Evolutionary conservation across 2,329 filamentous ascomycete genomes (phyloP).

Genomic region (Curvularia hawaiiensis): DNA sequence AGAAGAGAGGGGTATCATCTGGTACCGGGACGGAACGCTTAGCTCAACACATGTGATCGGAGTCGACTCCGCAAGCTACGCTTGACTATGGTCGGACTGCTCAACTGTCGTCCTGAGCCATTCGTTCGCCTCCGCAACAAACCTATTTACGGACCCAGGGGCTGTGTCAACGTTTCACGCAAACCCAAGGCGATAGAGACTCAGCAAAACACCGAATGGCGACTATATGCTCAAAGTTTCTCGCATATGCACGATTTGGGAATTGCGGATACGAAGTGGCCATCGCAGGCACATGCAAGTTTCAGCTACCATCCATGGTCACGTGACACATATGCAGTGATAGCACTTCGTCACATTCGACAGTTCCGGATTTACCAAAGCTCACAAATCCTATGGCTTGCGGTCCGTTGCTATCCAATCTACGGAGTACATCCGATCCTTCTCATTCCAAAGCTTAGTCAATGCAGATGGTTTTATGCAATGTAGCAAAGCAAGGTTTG

Average conservation of each 20-base stretch:
- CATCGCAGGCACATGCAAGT: not conserved
- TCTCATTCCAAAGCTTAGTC: not conserved
- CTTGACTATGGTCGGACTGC: not conserved
- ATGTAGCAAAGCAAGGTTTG: not conserved
- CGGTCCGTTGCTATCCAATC: not conserved
- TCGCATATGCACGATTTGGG: not conserved
- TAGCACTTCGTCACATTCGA: not conserved
- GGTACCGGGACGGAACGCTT: slow-evolving; percentile 5
- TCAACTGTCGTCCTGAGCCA: not conserved
- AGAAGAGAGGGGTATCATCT: slow-evolving; percentile 2
- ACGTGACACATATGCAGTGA: slow-evolving; percentile 1
- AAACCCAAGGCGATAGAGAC: not conserved
- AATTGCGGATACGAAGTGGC: not conserved
- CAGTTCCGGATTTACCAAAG: not conserved
- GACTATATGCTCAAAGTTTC: not conserved
- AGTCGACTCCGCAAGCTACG: slow-evolving; percentile 7
- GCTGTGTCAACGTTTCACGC: slow-evolving; percentile 1
- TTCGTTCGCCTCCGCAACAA: not conserved
- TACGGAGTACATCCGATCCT: not conserved
- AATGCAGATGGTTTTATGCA: not conserved
- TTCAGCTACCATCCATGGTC: not conserved
- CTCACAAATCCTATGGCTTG: not conserved
- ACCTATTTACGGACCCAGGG: not conserved
- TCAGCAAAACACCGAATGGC: not conserved
- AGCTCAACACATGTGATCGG: slow-evolving; percentile 6